Base-by-base conservation (phyloP, 2,329 filamentous ascomycete species). In the Diaporthe batatas region DNA sequence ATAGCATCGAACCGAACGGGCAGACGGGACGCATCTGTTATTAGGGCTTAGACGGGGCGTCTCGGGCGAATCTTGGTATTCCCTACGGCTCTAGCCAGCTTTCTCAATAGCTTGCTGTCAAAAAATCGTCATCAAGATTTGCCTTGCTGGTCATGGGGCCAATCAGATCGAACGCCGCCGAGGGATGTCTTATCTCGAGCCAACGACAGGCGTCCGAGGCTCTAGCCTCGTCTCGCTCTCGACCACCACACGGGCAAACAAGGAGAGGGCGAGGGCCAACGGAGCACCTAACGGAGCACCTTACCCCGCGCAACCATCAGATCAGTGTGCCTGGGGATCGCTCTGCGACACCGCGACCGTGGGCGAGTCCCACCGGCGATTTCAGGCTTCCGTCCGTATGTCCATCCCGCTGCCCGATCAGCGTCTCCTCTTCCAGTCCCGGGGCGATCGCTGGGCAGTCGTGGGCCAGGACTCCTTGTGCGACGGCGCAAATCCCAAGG, bases 51-150 rank as follows among this genome's bases (percentile, higher is more conserved):
- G 57, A 42, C 29, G 29, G 32, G 1, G 14, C 29, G 47, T 65
- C 44, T 25, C 62, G 62, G 62, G 44, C 62, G 44, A 65, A 65
- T 36, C 62, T 39, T 53, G 32, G 62, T 67, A 29, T 53, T 53
- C 62, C 5, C 44, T 18, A 29, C 29, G 14, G 21, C 25, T 44
- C 44, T 42, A 23, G 49, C 44, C 44, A 62, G 16, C 47, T 54
- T 53, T 51, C 25, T 42, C 2, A 47, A 36, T 67, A 71, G 68
- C 54, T 67, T 68, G 51, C 55, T 74, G 65, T 74, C 67, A 72
- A 72, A 71, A 42, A 65, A 72, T 74, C 71, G 58, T 72, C 70
- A 74, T 57, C 58, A 58, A 42, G 10, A 74, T 53, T 67, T 25
- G 62, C 62, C 62, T 67, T 47, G 44, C 58, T 29, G 10, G 12